Percentiles rank a stretch among this genome's conserved stretches.
These are phyloP conservation scores for Kewa caespitosa DNA, from an alignment of 179 eudicot species.

Conservation along the genomic window DNA sequence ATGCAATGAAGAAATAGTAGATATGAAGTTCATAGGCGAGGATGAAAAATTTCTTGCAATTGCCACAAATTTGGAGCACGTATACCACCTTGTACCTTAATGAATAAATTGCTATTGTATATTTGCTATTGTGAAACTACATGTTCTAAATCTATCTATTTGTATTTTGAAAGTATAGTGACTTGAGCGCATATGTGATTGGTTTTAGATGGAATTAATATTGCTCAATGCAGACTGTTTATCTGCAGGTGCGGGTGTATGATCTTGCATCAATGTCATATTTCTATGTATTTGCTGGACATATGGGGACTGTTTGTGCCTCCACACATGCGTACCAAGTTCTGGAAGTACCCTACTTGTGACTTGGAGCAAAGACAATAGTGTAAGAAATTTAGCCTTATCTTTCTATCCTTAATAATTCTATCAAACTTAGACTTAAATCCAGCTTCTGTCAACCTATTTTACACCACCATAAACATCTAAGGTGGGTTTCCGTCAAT, in stretches of 20 bases:
- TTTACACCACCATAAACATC: too few species aligned
- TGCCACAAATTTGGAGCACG: conserved; percentile 95
- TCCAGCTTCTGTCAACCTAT: too few species aligned
- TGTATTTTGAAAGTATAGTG: neutral
- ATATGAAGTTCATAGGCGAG: conserved; percentile 92
- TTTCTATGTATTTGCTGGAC: conserved; percentile 90
- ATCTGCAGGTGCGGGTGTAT: conserved; percentile 77
- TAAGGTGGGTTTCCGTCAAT: too few species aligned
- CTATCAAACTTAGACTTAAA: too few species aligned
- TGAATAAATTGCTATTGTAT: neutral
- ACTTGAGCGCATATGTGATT: neutral
- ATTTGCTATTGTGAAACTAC: neutral
- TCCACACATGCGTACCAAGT: conserved; percentile 69
- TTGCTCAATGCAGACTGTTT: conserved; percentile 2
- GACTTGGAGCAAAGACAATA: conserved; percentile 97
- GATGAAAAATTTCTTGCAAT: conserved; percentile 92
- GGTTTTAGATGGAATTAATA: neutral
- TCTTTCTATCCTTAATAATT: too few species aligned
- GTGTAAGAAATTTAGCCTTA: conserved; percentile 54
- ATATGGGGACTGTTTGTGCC: conserved; percentile 77
- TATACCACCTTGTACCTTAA: conserved; percentile 25
- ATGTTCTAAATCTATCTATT: neutral
- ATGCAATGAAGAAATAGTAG: conserved; percentile 87
- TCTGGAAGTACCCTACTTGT: conserved; percentile 72
- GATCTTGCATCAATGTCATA: conserved; percentile 95